phyloP scores from a whole-genome alignment of 345 rosid species.

The Gossypium australe region DNA sequence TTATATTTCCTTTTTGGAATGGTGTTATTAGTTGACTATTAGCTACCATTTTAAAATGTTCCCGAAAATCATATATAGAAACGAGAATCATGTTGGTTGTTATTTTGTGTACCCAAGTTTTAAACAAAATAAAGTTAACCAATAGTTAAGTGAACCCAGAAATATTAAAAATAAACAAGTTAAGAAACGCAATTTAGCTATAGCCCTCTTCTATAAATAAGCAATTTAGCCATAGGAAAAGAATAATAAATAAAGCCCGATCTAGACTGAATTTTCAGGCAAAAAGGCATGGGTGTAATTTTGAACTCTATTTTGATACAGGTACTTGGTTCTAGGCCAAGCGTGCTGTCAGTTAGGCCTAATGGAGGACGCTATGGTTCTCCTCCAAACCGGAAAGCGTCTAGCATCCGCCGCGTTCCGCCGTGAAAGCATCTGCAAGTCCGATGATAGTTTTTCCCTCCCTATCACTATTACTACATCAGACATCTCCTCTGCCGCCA shows the following conservation, averaged over 20 bases:
- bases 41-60: too few species aligned
- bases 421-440: conserved; percentile 73
- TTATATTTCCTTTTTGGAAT: too few species aligned
- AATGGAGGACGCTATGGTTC: conserved; percentile 96
- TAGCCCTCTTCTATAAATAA: background rate
- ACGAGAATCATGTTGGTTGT: background rate
- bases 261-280: too few species aligned
- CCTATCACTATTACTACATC: conserved; percentile 23
- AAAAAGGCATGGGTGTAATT: background rate
- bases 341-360: conserved; percentile 90
- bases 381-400: conserved; percentile 90
- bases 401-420: conserved; percentile 92
- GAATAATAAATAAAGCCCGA: too few species aligned
- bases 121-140: background rate
- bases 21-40: background rate
- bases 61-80: background rate
- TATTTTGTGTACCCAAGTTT: background rate
- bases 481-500: conserved; percentile 20
- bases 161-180: background rate
- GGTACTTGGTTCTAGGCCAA: conserved; percentile 81
- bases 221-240: too few species aligned
- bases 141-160: background rate
- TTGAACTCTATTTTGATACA: conserved; percentile 13
- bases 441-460: conserved; percentile 82
- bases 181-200: background rate